phyloP scores from a whole-genome alignment of 2,329 filamentous ascomycete genomes.

The Cladosporium halotolerans region DNA sequence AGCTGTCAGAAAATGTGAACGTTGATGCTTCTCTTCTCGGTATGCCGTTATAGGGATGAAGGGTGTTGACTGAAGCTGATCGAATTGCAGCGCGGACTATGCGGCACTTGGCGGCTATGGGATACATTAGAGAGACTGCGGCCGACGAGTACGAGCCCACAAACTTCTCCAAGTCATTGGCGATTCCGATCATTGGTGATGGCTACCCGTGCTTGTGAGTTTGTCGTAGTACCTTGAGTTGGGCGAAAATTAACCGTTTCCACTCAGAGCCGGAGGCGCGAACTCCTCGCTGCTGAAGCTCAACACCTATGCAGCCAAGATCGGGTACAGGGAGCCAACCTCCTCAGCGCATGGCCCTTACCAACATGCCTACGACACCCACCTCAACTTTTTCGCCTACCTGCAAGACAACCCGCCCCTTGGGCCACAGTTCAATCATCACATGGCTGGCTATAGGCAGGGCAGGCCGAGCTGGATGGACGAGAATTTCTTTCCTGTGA shows the following conservation, averaged over 20 bases:
- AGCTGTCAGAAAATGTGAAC: background rate
- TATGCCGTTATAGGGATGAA: background rate
- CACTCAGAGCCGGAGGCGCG: background rate
- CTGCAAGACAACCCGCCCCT: background rate
- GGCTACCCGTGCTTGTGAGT: slow-evolving; percentile 3
- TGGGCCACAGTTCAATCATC: slow-evolving; percentile 6
- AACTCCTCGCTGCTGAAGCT: background rate
- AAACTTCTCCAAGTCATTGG: slow-evolving; percentile 5
- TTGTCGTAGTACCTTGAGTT: background rate
- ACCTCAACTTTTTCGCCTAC: slow-evolving; percentile 9
- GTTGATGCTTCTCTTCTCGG: slow-evolving; percentile 1
- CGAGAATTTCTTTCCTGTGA: slow-evolving; percentile 11
- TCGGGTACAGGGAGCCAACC: background rate
- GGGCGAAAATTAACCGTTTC: background rate
- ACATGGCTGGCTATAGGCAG: slow-evolving; percentile 12
- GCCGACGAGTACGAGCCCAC: slow-evolving; percentile 5
- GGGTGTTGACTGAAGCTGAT: background rate
- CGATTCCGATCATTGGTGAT: slow-evolving; percentile 4
- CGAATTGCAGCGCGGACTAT: background rate
- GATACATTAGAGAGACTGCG: background rate
- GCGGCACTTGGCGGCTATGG: slow-evolving; percentile 2
- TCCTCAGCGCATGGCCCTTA: slow-evolving; percentile 1
- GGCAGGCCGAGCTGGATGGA: slow-evolving; percentile 11
- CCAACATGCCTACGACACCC: slow-evolving; percentile 5
- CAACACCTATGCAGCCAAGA: slow-evolving; percentile 2